Conservation (phyloP, 768 basidiomycete species). For the Calocera cornea region DNA sequence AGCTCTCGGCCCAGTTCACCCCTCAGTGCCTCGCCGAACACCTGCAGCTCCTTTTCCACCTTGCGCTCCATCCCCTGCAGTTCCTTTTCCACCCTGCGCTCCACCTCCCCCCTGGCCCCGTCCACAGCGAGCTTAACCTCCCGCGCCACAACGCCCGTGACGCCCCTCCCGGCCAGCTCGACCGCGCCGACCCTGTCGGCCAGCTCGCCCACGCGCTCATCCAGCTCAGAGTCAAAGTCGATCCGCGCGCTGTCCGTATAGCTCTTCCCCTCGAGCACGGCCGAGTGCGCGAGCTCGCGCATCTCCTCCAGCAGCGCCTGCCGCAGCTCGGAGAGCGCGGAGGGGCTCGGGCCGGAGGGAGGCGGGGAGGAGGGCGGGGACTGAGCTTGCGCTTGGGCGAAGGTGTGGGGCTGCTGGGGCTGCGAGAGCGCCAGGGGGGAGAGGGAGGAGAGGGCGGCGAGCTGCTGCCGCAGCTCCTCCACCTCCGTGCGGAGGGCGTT, state of each 20-base stretch:
- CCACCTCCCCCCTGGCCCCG: no score
- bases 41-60: not conserved
- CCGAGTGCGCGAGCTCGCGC: slow-evolving; percentile 8
- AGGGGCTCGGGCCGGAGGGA: not conserved
- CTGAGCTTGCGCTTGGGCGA: not conserved
- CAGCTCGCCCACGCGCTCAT: not conserved
- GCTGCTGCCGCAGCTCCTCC: not conserved
- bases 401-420: no score
- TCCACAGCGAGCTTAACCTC: no score
- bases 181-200: no score
- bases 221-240: slow-evolving; percentile 1
- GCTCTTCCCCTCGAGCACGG: not conserved
- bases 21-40: not conserved
- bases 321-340: not conserved
- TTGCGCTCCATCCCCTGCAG: not conserved
- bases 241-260: not conserved
- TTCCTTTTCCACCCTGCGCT: not conserved
- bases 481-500: not conserved
- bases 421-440: not conserved
- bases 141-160: no score
- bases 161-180: no score
- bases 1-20: not conserved
- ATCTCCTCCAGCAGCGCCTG: not conserved
- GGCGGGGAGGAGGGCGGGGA: not conserved
- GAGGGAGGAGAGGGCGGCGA: slow-evolving; percentile 12